Base-by-base conservation (phyloP, 1,284 basidiomycete genomes). In the Ganoderma boninense region DNA sequence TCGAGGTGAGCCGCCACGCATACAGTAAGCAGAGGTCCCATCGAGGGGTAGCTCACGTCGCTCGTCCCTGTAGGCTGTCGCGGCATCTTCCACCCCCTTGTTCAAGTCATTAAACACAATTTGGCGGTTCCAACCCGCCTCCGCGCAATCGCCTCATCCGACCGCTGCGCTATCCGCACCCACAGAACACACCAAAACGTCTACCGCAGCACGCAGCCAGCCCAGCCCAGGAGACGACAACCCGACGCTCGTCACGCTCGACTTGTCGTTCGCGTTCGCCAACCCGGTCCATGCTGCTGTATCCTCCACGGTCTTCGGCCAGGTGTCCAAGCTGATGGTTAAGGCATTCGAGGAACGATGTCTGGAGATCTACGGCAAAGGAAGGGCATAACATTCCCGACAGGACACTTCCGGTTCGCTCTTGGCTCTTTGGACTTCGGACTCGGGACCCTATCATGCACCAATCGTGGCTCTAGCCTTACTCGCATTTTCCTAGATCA, bases 301-400 rank as follows among this genome's bases (percentile, higher is more conserved):
- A 23, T 95, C 95, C 5, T 87, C 92, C 32, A 85, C 91, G 14
- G 95, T 98, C 77, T 95, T 98, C 78, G 93, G 93, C 29, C 90
- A 93, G 78, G 92, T 98, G 11, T 95, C 95, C 10, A 89, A 89
- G 72, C 87, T 93, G 82, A 98, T 98, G 95, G 92, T 98, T 32
- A 85, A 92, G 70, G 97, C 97, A 4, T 99, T 99, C 77, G 95
- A 98, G 81, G 85, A 92, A 75, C 87, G 97, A 43, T 97, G 95
- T 79, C 63, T 86, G 65, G 84, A 87, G 66, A 84, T 96, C 7
- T 96, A 95, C 77, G 92, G 94, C 2, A 73, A 73, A 20, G 80
- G 79, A 16, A 68, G 69, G 40, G 74, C 71, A 68, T 77, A 70
- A 70, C 62, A 43, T 40, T 10, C 56, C n/a, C 40, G 8, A n/a